Conservation (phyloP, 2,329 filamentous ascomycete species). For the Paraconiothyrium sp. region DNA sequence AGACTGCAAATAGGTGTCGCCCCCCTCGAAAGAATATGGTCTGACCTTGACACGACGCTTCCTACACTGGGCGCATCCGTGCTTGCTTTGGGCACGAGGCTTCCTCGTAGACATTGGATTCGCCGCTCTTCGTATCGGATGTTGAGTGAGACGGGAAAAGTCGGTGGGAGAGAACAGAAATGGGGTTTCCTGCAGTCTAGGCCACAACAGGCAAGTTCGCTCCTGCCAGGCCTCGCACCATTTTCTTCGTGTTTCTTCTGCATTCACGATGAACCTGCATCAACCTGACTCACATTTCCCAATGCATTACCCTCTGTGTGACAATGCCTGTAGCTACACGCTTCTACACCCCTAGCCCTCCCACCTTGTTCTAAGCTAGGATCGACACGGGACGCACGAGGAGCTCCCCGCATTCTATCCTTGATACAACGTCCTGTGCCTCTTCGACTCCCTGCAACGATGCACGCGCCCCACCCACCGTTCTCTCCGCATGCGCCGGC, state of each 20-base stretch:
- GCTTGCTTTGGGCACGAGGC: constrained; percentile 25
- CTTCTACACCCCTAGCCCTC: constrained; percentile 11
- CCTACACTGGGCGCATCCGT: constrained; percentile 29
- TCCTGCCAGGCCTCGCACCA: background rate
- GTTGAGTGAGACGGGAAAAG: constrained; percentile 5
- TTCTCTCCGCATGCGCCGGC: constrained; percentile 2
- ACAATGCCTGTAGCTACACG: background rate
- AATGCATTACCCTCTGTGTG: background rate
- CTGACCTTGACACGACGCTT: constrained; percentile 30
- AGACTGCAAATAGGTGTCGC: background rate
- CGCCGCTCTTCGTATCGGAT: background rate
- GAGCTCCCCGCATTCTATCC: constrained; percentile 30
- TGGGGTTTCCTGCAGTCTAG: constrained; percentile 4
- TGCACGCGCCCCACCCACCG: constrained; percentile 23
- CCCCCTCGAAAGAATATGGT: background rate
- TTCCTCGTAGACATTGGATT: constrained; percentile 20
- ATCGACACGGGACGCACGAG: constrained; percentile 19
- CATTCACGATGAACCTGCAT: background rate
- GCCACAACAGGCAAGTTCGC: constrained; percentile 7
- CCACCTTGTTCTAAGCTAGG: constrained; percentile 15
- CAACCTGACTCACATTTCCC: background rate
- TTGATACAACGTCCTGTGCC: constrained; percentile 25
- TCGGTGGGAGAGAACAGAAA: background rate
- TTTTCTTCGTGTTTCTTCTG: background rate
- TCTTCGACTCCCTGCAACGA: constrained; percentile 27